These are phyloP conservation scores for Aeschynomene evenia DNA, from an alignment of 306 rosid species.

Conservation along the genomic window DNA sequence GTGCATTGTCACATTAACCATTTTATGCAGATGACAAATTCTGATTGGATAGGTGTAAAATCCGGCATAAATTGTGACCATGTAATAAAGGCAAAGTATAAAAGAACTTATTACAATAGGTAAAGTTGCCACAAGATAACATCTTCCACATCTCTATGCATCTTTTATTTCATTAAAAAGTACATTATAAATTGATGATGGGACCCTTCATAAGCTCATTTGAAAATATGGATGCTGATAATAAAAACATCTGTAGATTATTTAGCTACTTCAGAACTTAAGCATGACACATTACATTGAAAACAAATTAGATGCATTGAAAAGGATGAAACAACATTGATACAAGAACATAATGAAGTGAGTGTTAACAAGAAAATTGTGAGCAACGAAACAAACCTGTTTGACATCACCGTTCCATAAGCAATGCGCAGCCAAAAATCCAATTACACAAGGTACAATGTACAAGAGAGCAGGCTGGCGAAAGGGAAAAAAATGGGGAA, in stretches of 20 bases:
- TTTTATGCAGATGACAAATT: no score
- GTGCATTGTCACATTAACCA: no score
- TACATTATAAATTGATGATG: neutral
- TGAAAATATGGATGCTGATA: neutral
- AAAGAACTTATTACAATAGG: neutral
- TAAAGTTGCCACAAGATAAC: neutral
- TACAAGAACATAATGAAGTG: neutral
- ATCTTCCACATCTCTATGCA: neutral
- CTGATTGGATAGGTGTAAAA: no score
- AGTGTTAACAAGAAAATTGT: neutral
- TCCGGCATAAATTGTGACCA: neutral
- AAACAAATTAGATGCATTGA: constrained; percentile 19
- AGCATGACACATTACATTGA: neutral
- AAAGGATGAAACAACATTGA: neutral
- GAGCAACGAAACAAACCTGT: constrained; percentile 60
- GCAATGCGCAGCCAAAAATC: constrained; percentile 93
- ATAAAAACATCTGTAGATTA: neutral
- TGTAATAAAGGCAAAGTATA: neutral
- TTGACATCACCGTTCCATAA: constrained; percentile 91
- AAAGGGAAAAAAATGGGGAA: constrained; percentile 22
- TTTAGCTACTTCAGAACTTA: neutral
- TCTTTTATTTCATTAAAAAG: neutral
- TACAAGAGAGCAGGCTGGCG: constrained; percentile 94
- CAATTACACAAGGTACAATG: constrained; percentile 88
- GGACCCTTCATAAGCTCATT: constrained; percentile 2